Conservation (phyloP, 2,329 filamentous ascomycete genomes). For the Arthrobotrys sinensis region DNA sequence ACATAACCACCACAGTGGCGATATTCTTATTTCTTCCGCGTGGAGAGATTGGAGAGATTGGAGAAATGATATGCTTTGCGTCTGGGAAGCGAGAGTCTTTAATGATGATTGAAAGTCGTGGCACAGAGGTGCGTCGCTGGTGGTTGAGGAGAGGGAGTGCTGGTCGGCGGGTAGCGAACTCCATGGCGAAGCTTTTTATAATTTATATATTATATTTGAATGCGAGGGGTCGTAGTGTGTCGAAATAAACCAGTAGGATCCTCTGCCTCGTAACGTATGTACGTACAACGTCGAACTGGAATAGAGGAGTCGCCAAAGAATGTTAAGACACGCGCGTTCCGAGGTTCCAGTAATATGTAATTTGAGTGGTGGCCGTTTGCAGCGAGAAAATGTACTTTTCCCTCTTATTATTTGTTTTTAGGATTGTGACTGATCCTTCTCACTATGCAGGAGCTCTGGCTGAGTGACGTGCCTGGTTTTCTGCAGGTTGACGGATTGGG, state of each 20-base stretch:
- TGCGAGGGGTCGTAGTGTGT: constrained; percentile 35
- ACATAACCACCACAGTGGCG: constrained; percentile 60
- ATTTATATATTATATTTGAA: constrained; percentile 36
- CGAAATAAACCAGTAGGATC: constrained; percentile 8
- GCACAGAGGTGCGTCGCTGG: constrained; percentile 52
- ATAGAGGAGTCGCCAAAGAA: constrained; percentile 35
- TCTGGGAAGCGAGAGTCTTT: constrained; percentile 60
- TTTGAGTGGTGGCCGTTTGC: constrained; percentile 45
- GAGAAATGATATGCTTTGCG: constrained; percentile 49
- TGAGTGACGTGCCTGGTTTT: constrained; percentile 36
- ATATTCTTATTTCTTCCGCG: constrained; percentile 41
- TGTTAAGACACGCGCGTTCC: constrained; percentile 51
- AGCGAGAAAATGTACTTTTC: constrained; percentile 34
- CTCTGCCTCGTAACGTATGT: constrained; percentile 26
- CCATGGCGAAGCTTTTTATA: constrained; percentile 37
- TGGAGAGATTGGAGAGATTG: constrained; percentile 52
- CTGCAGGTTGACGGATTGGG: constrained; percentile 56
- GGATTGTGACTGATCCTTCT: constrained; percentile 57
- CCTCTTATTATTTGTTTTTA: constrained; percentile 13
- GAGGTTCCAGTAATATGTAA: constrained; percentile 37
- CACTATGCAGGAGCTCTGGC: constrained; percentile 47
- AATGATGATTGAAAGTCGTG: constrained; percentile 60
- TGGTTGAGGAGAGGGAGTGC: constrained; percentile 55
- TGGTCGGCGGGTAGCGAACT: constrained; percentile 51
- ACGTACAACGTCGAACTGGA: constrained; percentile 17